Evolutionary conservation across 1,284 basidiomycete species (phyloP), one percentile per base, ranked within the genome.

Genomic region (Thecaphora thlaspeos): DNA sequence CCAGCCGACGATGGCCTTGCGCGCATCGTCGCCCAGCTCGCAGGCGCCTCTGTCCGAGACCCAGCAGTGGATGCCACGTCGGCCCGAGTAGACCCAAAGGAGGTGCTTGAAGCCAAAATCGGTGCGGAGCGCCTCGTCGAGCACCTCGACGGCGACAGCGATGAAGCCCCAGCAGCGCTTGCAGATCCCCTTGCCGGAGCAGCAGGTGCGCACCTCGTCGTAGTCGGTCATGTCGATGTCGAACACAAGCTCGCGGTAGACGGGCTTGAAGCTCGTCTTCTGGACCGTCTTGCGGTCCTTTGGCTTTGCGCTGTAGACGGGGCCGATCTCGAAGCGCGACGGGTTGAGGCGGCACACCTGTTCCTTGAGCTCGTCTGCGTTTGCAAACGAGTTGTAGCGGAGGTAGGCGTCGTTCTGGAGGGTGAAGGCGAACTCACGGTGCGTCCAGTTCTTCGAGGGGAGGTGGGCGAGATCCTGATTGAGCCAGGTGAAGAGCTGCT

Each of bases 151-250:
- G 0, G 95, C 95, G 18, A 88, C 88, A 14, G 89, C 84, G 71
- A 99, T 96, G 80, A 93, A 97, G 1, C 83, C 85, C 94, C 95
- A 98, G 80, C 95, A 99, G 38, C 88, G 84, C 62, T 83, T 84
- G 81, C 94, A 98, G 79, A 99, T 96, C 55, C 84, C 87, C 51
- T 93, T 91, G 50, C 87, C 90, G 2, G 86, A 86, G 80, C 95
- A 98, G 80, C 95, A 99, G 0, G 91, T 96, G 46, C 95, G 87
- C 71, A 98, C 86, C 54, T 88, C 83, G 79, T 99, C 95, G 80
- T 99, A 99, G 80, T 99, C 94, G 17, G 94, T 95, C 93, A 99
- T 96, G 80, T 99, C 94, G 77, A 99, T 96, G 86, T 98, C 95
- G 75, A 99, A 96, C 1, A 99, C 95, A 28, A 99, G 86, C 79